A percentile compares a stretch with the other conserved stretches of the same genome.
These are phyloP conservation scores for Cercophora sp. DNA, from an alignment of 495 filamentous ascomycete species.

Conservation along the genomic window DNA sequence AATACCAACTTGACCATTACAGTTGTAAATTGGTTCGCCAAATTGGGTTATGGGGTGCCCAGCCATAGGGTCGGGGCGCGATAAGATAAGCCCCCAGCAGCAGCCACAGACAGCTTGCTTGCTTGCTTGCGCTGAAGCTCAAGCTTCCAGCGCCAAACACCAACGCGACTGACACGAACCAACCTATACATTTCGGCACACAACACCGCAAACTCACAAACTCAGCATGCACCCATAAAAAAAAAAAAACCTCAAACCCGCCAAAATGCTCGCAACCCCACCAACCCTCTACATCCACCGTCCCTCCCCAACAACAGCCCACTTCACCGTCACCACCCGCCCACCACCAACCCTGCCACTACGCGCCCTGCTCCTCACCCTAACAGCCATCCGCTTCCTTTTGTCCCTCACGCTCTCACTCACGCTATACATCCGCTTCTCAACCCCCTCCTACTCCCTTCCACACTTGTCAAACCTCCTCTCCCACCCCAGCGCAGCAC, in stretches of 20 bases:
- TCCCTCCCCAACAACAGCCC: conserved; percentile 80
- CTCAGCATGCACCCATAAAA: neutral
- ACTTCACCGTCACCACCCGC: conserved; percentile 78
- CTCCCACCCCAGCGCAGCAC: conserved; percentile 10
- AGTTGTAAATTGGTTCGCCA: conserved; percentile 22
- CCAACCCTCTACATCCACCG: conserved; percentile 61
- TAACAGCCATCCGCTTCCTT: conserved; percentile 46
- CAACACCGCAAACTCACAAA: neutral
- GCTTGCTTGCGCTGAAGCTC: too few relatives aligned
- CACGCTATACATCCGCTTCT: conserved; percentile 31
- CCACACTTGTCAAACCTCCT: neutral
- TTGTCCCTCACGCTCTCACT: conserved; percentile 32
- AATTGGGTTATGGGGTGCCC: conserved; percentile 19
- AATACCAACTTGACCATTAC: conserved; percentile 46
- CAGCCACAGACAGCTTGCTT: too few relatives aligned
- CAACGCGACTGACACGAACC: too few relatives aligned
- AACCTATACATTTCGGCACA: too few relatives aligned
- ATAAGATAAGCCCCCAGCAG: too few relatives aligned
- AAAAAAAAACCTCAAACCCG: conserved; percentile 5
- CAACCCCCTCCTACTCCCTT: neutral
- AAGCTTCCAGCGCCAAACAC: too few relatives aligned
- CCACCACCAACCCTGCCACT: conserved; percentile 54
- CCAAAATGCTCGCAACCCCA: conserved; percentile 47
- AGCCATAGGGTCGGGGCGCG: neutral
- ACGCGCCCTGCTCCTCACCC: conserved; percentile 47